Conservation (phyloP, 768 basidiomycete genomes). For the Trametes gibbosa region DNA sequence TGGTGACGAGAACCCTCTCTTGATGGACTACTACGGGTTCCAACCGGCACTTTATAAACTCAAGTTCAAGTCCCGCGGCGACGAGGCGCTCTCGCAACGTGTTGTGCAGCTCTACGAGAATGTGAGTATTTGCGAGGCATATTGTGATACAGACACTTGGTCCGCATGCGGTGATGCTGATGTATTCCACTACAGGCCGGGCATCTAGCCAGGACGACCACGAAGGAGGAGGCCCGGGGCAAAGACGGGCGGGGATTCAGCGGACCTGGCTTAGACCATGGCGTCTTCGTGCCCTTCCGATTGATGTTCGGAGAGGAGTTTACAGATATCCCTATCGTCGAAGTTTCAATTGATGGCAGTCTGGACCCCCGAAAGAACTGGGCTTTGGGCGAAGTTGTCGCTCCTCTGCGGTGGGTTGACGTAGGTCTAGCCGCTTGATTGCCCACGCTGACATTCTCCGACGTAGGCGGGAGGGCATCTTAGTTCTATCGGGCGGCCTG, state of each 20-base stretch:
- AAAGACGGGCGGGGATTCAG: conserved; percentile 61
- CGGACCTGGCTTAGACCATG: conserved; percentile 73
- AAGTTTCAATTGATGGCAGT: conserved; percentile 64
- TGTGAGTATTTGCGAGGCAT: conserved; percentile 35
- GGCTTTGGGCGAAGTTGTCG: conserved; percentile 60
- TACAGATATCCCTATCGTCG: conserved; percentile 61
- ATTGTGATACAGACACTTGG: no score
- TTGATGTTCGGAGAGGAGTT: conserved; percentile 74
- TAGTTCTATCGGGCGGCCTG: conserved; percentile 71
- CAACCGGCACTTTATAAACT: conserved; percentile 53
- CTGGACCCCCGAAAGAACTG: conserved; percentile 62
- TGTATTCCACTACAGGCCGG: conserved; percentile 41
- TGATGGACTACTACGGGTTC: conserved; percentile 78
- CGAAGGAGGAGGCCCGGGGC: conserved; percentile 54
- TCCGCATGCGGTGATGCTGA: neutral
- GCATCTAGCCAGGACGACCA: conserved; percentile 47
- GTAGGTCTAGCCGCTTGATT: conserved; percentile 1
- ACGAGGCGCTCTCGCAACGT: conserved; percentile 51
- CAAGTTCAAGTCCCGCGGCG: conserved; percentile 68
- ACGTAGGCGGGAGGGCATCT: conserved; percentile 57
- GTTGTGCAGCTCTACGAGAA: conserved; percentile 60
- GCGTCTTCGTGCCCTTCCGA: conserved; percentile 77
- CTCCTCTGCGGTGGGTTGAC: conserved; percentile 49
- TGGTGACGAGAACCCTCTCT: conserved; percentile 68
- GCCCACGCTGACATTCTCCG: conserved; percentile 3